phyloP scores from a whole-genome alignment of 2,329 filamentous ascomycete species.

The Monosporascus sp. region DNA sequence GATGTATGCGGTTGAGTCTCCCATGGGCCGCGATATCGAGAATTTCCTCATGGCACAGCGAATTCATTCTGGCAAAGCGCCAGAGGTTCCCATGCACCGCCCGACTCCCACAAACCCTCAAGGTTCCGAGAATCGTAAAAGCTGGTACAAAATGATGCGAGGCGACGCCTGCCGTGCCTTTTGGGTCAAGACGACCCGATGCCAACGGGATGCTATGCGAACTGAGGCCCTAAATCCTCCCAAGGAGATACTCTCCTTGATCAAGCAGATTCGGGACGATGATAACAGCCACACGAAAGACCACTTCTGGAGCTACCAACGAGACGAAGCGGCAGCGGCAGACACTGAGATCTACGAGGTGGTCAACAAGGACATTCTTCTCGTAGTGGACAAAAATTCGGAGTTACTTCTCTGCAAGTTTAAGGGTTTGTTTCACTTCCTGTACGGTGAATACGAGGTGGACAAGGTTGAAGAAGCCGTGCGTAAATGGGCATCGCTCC shows the following conservation, averaged over 20 bases:
- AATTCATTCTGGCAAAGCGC: conserved; percentile 2
- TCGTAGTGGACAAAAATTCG: conserved; percentile 4
- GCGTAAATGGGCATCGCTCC: conserved; percentile 4
- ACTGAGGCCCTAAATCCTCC: not conserved
- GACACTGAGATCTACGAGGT: conserved; percentile 1
- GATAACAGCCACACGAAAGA: conserved; percentile 3
- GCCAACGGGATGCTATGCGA: conserved; percentile 4
- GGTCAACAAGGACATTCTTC: conserved; percentile 3
- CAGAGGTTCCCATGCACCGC: conserved; percentile 3
- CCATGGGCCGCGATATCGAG: conserved; percentile 3
- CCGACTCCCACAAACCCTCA: not conserved
- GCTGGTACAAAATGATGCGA: conserved; percentile 4
- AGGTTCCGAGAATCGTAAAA: conserved; percentile 1
- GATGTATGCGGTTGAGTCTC: conserved; percentile 3
- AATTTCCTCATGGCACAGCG: conserved; percentile 5
- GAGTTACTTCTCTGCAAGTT: conserved; percentile 3
- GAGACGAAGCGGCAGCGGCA: conserved; percentile 1
- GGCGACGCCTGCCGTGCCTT: conserved; percentile 1
- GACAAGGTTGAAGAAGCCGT: conserved; percentile 3
- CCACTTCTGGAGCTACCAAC: conserved; percentile 6
- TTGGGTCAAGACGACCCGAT: conserved; percentile 5
- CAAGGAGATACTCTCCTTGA: not conserved
- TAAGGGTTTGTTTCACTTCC: not conserved
- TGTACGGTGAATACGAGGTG: conserved; percentile 1
- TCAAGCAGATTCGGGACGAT: conserved; percentile 6